Evolutionary conservation across 2,329 filamentous ascomycete genomes (phyloP).

Genomic region (Alternaria sp.): DNA sequence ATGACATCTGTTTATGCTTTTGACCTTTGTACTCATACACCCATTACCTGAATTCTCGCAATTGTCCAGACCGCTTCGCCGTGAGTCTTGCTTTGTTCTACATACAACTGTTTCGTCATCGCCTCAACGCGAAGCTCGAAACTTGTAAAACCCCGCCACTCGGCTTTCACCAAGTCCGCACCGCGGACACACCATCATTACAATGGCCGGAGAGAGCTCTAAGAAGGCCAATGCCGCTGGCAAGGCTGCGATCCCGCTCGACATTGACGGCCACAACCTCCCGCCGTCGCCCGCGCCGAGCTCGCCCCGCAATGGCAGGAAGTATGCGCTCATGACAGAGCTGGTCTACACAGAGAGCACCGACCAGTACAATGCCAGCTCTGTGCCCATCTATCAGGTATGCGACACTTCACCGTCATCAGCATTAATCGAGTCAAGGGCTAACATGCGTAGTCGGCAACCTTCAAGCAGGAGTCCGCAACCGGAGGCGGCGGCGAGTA

Average conservation of each 20-base stretch:
- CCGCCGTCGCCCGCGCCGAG: conserved; percentile 84
- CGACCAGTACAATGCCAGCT: conserved; percentile 97
- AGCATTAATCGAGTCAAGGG: neutral
- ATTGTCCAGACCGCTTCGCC: conserved; percentile 1
- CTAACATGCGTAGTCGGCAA: conserved; percentile 74
- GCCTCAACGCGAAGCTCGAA: conserved; percentile 29
- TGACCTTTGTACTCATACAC: conserved; percentile 12
- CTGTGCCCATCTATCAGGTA: conserved; percentile 94
- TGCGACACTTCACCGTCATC: neutral
- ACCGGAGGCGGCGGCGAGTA: conserved; percentile 84
- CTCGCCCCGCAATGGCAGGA: conserved; percentile 83
- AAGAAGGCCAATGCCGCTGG: conserved; percentile 50
- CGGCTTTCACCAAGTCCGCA: conserved; percentile 22
- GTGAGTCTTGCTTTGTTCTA: conserved; percentile 2
- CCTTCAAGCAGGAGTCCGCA: conserved; percentile 92
- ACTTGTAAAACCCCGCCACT: conserved; percentile 16
- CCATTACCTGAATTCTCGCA: neutral
- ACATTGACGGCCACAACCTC: conserved; percentile 52
- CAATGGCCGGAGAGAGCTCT: conserved; percentile 46
- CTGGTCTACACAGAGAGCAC: conserved; percentile 94
- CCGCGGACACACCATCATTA: conserved; percentile 19
- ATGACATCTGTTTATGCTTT: conserved; percentile 14
- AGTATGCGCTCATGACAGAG: conserved; percentile 95
- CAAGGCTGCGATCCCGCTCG: conserved; percentile 52
- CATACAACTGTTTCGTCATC: conserved; percentile 17